phyloP scores from a whole-genome alignment of 257 asterid genomes.

The Solanum tarapatanum region DNA sequence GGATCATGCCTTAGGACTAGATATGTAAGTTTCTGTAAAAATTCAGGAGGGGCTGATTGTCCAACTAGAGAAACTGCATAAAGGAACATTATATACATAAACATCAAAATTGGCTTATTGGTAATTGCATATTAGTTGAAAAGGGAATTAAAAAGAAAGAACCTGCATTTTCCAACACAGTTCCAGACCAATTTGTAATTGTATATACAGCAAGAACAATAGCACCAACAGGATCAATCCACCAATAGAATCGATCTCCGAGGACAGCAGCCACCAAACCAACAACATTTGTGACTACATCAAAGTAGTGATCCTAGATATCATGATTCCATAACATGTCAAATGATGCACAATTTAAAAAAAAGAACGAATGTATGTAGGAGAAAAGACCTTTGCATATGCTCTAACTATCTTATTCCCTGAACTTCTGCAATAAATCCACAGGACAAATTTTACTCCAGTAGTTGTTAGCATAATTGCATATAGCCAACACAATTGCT shows the following conservation, averaged over 20 bases:
- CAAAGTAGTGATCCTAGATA: constrained; percentile 53
- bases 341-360: too few relatives aligned
- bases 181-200: not conserved
- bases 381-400: constrained; percentile 38
- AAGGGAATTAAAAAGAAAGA: not conserved
- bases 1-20: constrained; percentile 57
- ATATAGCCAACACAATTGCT: constrained; percentile 43
- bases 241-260: constrained; percentile 45
- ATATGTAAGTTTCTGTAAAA: constrained; percentile 69
- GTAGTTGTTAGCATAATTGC: constrained; percentile 54
- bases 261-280: constrained; percentile 50
- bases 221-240: constrained; percentile 67
- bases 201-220: constrained; percentile 33
- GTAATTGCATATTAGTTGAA: not conserved
- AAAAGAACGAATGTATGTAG: not conserved
- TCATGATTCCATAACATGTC: not conserved
- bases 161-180: constrained; percentile 17
- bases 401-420: constrained; percentile 58
- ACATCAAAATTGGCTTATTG: not conserved
- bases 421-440: constrained; percentile 51
- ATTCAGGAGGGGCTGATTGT: constrained; percentile 73
- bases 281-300: constrained; percentile 56
- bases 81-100: not conserved
- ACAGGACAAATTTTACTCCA: constrained; percentile 30
- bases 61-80: constrained; percentile 71